phyloP scores from a whole-genome alignment of 2,329 filamentous ascomycete species.

The Fusarium armeniacum region DNA sequence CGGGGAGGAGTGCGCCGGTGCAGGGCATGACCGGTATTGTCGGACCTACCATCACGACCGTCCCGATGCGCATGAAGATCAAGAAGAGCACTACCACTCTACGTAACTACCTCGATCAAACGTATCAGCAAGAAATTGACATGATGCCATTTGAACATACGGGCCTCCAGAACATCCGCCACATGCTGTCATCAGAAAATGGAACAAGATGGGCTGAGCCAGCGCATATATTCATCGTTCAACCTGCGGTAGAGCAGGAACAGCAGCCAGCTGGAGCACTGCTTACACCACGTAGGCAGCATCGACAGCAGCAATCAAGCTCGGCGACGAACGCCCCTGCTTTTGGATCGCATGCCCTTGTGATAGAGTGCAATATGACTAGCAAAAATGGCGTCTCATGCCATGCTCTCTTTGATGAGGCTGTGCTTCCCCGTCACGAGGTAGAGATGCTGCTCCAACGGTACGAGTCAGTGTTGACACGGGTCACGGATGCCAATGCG shows the following conservation, averaged over 20 bases:
- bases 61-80: constrained; percentile 20
- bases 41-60: constrained; percentile 17
- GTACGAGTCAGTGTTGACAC: constrained; percentile 16
- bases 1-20: constrained; percentile 15
- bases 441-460: constrained; percentile 21
- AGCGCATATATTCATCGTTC: constrained; percentile 17
- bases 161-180: constrained; percentile 17
- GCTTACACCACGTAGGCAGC: constrained; percentile 13
- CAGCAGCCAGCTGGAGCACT: constrained; percentile 17
- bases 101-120: constrained; percentile 19
- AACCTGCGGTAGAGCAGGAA: constrained; percentile 20
- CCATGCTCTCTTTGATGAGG: constrained; percentile 19
- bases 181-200: constrained; percentile 15
- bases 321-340: constrained; percentile 7
- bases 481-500: constrained; percentile 18
- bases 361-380: constrained; percentile 18
- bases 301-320: neutral
- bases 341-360: constrained; percentile 19
- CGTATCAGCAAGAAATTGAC: constrained; percentile 17
- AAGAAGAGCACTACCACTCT: constrained; percentile 19
- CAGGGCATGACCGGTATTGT: constrained; percentile 19
- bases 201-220: constrained; percentile 15
- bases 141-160: constrained; percentile 21
- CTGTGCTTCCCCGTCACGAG: constrained; percentile 14
- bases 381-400: constrained; percentile 15